Conservation (phyloP, 2,329 filamentous ascomycete species). For the Colletotrichum horii region DNA sequence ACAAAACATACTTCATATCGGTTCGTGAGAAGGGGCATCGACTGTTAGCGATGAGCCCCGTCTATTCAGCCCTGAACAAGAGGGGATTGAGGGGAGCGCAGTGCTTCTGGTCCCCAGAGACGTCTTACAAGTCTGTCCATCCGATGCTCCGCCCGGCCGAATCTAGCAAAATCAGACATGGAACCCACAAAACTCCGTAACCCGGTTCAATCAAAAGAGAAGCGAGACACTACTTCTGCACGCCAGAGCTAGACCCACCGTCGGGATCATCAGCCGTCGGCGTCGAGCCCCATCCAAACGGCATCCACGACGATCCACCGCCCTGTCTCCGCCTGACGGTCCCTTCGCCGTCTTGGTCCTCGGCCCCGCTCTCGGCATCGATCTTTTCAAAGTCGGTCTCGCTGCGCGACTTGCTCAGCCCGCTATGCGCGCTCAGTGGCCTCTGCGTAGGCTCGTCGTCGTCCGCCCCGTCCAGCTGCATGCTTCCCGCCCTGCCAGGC, state of each 20-base stretch:
- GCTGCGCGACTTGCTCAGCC: slow-evolving; percentile 80
- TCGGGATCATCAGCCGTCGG: slow-evolving; percentile 24
- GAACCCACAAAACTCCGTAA: slow-evolving; percentile 29
- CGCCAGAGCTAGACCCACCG: slow-evolving; percentile 42
- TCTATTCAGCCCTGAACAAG: slow-evolving; percentile 3
- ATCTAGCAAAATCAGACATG: background rate
- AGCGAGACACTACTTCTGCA: slow-evolving; percentile 31
- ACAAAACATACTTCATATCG: background rate
- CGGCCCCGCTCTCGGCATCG: slow-evolving; percentile 72
- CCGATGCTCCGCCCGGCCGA: slow-evolving; percentile 8
- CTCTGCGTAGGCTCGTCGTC: slow-evolving; percentile 37
- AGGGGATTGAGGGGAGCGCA: slow-evolving; percentile 7
- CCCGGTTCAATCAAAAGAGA: background rate
- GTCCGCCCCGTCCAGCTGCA: slow-evolving; percentile 18
- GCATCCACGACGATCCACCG: slow-evolving; percentile 50
- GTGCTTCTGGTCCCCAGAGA: slow-evolving; percentile 12
- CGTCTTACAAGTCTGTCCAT: slow-evolving; percentile 13
- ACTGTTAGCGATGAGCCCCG: background rate
- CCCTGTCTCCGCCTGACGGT: slow-evolving; percentile 35
- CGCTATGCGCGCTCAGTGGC: slow-evolving; percentile 55
- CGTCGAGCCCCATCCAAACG: slow-evolving; percentile 48
- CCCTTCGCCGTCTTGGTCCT: slow-evolving; percentile 43
- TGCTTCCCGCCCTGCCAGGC: slow-evolving; percentile 9
- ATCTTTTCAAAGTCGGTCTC: slow-evolving; percentile 92
- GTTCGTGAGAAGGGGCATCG: background rate